These are phyloP conservation scores for Cynanchum wilfordii DNA, from an alignment of 257 asterid genomes.

Conservation along the genomic window DNA sequence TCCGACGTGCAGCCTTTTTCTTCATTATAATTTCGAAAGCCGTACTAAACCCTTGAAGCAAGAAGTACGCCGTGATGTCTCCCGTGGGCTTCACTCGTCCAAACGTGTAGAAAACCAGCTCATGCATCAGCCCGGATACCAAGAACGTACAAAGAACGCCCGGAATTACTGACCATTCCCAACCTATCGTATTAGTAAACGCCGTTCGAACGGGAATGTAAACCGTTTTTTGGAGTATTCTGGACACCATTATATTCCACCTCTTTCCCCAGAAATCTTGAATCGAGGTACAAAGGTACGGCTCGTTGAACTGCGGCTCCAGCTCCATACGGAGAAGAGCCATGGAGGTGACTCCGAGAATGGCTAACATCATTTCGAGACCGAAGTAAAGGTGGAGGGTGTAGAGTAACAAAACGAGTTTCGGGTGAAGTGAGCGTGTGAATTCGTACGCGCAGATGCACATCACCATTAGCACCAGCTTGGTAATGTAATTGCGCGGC, in stretches of 20 bases:
- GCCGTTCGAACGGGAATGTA: slow-evolving; percentile 27
- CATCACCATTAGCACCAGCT: slow-evolving; percentile 17
- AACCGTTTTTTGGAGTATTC: slow-evolving; percentile 29
- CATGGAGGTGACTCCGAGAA: slow-evolving; percentile 18
- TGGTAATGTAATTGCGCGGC: slow-evolving; percentile 18
- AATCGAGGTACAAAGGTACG: slow-evolving; percentile 43
- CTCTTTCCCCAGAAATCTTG: slow-evolving; percentile 67
- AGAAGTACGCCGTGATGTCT: slow-evolving; percentile 32
- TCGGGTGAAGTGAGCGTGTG: slow-evolving; percentile 22
- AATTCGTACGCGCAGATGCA: slow-evolving; percentile 21
- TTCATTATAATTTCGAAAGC: slow-evolving; percentile 32
- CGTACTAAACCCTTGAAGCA: slow-evolving; percentile 40
- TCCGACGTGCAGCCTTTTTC: slow-evolving; percentile 15
- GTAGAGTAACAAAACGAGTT: slow-evolving; percentile 25
- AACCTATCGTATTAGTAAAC: neutral
- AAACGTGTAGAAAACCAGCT: slow-evolving; percentile 43
- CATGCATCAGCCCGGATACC: slow-evolving; percentile 68
- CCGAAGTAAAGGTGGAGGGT: slow-evolving; percentile 37
- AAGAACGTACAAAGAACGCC: slow-evolving; percentile 38
- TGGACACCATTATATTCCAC: too few species aligned
- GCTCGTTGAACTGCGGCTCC: slow-evolving; percentile 47
- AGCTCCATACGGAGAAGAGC: slow-evolving; percentile 25
- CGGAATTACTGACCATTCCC: slow-evolving; percentile 20
- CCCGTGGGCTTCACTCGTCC: slow-evolving; percentile 45
- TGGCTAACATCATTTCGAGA: slow-evolving; percentile 37